phyloP scores from a whole-genome alignment of 306 rosid genomes.

The Mimosa bimucronata region DNA sequence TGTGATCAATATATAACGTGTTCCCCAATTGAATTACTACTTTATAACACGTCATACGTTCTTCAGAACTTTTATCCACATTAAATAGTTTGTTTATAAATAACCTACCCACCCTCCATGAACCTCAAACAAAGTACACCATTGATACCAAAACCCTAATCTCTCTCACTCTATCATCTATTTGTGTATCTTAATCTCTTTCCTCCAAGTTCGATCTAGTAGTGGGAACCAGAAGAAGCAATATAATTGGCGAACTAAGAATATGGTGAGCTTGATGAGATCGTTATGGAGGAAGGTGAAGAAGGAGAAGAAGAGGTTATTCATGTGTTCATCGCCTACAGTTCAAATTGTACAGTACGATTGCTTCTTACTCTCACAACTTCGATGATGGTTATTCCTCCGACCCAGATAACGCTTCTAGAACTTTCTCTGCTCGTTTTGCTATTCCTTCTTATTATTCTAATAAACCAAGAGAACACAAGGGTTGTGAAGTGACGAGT shows the following conservation, averaged over 20 bases:
- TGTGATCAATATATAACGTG: no score
- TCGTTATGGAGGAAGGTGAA: constrained; percentile 56
- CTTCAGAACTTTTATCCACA: neutral
- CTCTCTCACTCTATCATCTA: neutral
- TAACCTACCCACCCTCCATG: neutral
- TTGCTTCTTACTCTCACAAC: constrained; percentile 56
- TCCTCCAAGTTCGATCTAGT: neutral
- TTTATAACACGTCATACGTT: neutral
- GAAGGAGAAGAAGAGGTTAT: constrained; percentile 51
- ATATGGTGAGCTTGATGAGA: constrained; percentile 54
- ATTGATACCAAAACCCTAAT: neutral
- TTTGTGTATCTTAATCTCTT: neutral
- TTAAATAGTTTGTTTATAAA: no score
- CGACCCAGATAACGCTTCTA: constrained; percentile 55
- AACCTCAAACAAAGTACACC: neutral
- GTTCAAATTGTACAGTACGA: constrained; percentile 55
- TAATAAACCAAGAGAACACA: neutral
- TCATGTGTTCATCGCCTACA: constrained; percentile 29
- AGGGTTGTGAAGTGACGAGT: neutral
- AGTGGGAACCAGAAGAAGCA: neutral
- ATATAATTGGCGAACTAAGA: neutral
- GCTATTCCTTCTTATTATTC: constrained; percentile 45
- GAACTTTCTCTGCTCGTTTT: constrained; percentile 76
- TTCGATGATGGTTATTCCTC: constrained; percentile 62
- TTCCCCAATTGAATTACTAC: neutral